Evolutionary conservation across 2,329 filamentous ascomycete species (phyloP).

Genomic region (Ascochyta koolunga): DNA sequence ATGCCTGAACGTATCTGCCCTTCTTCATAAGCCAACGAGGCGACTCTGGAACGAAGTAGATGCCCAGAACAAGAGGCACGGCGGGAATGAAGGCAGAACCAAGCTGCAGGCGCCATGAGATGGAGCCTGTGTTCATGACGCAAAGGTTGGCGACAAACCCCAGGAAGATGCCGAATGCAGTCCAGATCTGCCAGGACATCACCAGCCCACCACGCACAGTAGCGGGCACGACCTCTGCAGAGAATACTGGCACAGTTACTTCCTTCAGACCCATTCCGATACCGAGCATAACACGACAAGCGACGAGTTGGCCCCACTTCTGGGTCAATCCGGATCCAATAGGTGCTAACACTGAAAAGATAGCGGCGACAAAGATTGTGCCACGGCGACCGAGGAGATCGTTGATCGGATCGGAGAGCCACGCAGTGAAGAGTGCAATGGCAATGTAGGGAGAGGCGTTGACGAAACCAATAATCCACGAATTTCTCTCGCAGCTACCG

Average conservation of each 20-base stretch:
- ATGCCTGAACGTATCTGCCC: too few species aligned
- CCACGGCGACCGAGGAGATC: slow-evolving; percentile 39
- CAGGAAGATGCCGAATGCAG: slow-evolving; percentile 54
- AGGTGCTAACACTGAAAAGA: slow-evolving; percentile 44
- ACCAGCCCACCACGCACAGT: slow-evolving; percentile 56
- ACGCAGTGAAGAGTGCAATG: slow-evolving; percentile 36
- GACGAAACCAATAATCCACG: slow-evolving; percentile 43
- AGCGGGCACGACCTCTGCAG: slow-evolving; percentile 56
- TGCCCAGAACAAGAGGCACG: slow-evolving; percentile 45
- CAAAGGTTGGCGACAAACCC: slow-evolving; percentile 51
- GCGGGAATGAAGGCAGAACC: slow-evolving; percentile 49
- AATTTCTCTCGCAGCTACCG: slow-evolving; percentile 39
- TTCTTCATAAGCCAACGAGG: too few species aligned
- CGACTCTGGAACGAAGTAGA: slow-evolving; percentile 51
- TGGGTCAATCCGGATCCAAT: slow-evolving; percentile 46
- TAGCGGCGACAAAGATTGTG: slow-evolving; percentile 43
- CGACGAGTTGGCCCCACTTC: slow-evolving; percentile 49
- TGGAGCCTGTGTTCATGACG: slow-evolving; percentile 45
- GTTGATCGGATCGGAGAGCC: slow-evolving; percentile 40
- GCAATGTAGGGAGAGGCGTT: slow-evolving; percentile 42
- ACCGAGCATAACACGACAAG: slow-evolving; percentile 45
- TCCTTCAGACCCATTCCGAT: slow-evolving; percentile 55
- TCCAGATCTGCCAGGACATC: slow-evolving; percentile 56
- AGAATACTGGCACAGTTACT: slow-evolving; percentile 54
- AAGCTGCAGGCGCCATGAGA: slow-evolving; percentile 50